Evolutionary conservation across 352 stramenopile species (phyloP).

Genomic region (Pythium aquatile): DNA sequence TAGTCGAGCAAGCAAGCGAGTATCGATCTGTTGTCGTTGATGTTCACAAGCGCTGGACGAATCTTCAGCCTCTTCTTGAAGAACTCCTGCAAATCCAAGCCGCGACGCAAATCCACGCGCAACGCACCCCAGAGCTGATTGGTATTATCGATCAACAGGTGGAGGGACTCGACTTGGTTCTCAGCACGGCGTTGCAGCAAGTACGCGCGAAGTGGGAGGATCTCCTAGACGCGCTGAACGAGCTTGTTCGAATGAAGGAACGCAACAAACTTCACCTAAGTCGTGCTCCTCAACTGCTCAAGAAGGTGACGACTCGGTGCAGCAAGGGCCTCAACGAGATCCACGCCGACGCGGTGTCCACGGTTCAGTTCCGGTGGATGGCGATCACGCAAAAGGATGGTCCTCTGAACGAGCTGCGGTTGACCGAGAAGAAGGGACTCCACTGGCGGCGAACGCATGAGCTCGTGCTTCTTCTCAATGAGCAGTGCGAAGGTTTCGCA

Average conservation of each 20-base stretch:
- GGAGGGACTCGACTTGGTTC: conserved; percentile 61
- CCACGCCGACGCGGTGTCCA: conserved; percentile 58
- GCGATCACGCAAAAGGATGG: conserved; percentile 61
- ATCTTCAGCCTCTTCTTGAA: conserved; percentile 61
- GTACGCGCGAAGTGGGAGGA: conserved; percentile 56
- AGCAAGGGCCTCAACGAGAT: conserved; percentile 51
- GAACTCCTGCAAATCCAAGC: conserved; percentile 59
- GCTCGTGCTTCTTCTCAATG: conserved; percentile 57
- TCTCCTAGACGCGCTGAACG: conserved; percentile 44
- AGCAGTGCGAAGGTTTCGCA: conserved; percentile 71
- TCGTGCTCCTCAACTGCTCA: conserved; percentile 49
- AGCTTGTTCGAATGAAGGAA: conserved; percentile 59
- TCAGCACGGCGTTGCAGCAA: conserved; percentile 60
- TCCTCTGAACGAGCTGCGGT: conserved; percentile 54
- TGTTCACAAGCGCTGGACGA: conserved; percentile 67
- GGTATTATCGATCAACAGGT: conserved; percentile 43
- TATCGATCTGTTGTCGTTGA: conserved; percentile 53
- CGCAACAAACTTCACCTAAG: conserved; percentile 61
- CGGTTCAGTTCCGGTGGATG: conserved; percentile 75
- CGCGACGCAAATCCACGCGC: conserved; percentile 46
- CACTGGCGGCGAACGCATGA: conserved; percentile 77
- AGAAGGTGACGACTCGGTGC: conserved; percentile 46
- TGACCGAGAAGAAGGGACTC: conserved; percentile 66
- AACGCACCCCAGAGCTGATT: conserved; percentile 49
- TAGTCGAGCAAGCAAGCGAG: conserved; percentile 36